These are phyloP conservation scores for Ophiostoma australiae DNA, from an alignment of 2,329 filamentous ascomycete species.

Conservation along the genomic window DNA sequence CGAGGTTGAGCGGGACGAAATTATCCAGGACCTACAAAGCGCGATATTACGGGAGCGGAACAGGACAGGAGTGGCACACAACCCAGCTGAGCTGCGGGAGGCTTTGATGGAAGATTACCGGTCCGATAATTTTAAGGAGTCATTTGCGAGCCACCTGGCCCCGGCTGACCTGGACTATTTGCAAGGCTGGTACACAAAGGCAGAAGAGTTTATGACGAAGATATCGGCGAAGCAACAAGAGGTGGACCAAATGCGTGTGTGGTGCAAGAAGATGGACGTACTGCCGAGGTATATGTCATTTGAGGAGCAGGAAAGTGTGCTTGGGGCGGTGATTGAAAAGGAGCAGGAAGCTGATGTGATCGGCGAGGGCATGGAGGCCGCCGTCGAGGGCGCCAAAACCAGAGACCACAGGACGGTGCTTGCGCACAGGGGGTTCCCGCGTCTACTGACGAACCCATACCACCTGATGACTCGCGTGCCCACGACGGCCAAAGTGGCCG, in stretches of 20 bases:
- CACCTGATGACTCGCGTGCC: conserved; percentile 39
- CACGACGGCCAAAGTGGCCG: conserved; percentile 39
- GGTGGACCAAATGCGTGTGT: neutral
- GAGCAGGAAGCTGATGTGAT: neutral
- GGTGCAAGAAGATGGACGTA: neutral
- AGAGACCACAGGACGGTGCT: neutral
- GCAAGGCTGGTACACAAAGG: neutral
- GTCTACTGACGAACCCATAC: conserved; percentile 46
- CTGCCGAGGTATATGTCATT: neutral
- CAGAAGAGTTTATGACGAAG: neutral
- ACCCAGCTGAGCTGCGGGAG: neutral
- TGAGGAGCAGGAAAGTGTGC: conserved; percentile 1
- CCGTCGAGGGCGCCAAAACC: neutral
- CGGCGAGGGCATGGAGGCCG: neutral
- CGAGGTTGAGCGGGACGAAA: neutral
- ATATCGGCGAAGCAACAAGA: neutral
- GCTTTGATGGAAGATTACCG: neutral
- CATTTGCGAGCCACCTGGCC: neutral
- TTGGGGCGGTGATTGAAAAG: neutral
- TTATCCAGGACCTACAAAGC: neutral
- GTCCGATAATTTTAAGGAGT: neutral
- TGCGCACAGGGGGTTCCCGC: conserved; percentile 35
- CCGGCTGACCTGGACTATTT: neutral
- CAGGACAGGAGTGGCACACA: neutral
- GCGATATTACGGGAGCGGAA: neutral